Evolutionary conservation across 176 grass and related monocot genomes (phyloP), one percentile per base, ranked within the genome.

Genomic region (Dendrocalamus sinicus): DNA sequence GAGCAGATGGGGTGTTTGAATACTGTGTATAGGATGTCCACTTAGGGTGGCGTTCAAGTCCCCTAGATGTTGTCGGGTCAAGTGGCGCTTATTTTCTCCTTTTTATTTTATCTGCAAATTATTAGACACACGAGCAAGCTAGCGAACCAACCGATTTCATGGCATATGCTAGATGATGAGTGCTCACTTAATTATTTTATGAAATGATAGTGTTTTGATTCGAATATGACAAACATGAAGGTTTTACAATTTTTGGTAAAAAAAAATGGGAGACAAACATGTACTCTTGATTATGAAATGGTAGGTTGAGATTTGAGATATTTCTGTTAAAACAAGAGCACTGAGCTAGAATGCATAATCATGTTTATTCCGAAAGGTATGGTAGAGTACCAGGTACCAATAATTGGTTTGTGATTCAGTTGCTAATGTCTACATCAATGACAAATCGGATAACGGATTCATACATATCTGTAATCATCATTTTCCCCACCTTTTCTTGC

Each of bases 1-100:
- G 69, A 78, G 80, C 30, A 63, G 70, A 60, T 80, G 89, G 80
- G 59, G 81, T 75, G 80, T 87, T 90, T 84, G 80, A 91, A 91
- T 91, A 87, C 75, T 91, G 43, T 35, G 47, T 51, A 13, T 73
- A 83, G 64, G 72, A 44, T 62, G 88, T 82, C 60, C 88, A 90
- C 83, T 82, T 86, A 90, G 85, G 89, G 89, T 87, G 89, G 80
- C 75, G 81, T 80, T 87, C 61, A 91, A 87, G 89, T 52, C 75
- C 85, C 80, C 81, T 75, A 84, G 81, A 87, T 91, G 89, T 75
- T 87, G 89, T 87, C 80, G 85, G 80, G 30, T 62, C 85, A 87
- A 87, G 80, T 87, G 84, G 78, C 26, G 4, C 1, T 45, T 63
- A 30, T 59, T n/a, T 23, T 11, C 7, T 45, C 5, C 17, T 40